A percentile compares a stretch with the other conserved stretches of the same genome.
These are phyloP conservation scores for Scleromitrula shiraiana DNA, from an alignment of 2,329 filamentous ascomycete species.

Conservation along the genomic window DNA sequence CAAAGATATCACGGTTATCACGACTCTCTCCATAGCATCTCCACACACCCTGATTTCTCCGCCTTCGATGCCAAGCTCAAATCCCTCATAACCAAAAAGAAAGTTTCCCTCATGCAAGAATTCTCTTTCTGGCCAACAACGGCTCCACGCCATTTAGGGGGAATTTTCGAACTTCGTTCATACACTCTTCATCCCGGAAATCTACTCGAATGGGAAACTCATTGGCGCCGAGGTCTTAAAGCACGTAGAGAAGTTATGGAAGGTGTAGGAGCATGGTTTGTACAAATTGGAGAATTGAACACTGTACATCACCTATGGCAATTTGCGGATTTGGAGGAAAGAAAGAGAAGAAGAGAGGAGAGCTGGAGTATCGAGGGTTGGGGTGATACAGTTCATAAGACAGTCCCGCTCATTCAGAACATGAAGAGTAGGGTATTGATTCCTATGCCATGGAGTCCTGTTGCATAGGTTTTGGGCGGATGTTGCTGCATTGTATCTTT, in stretches of 20 bases:
- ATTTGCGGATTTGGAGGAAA: conserved; percentile 92
- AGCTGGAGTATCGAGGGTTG: conserved; percentile 94
- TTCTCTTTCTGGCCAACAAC: conserved; percentile 99
- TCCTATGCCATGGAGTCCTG: conserved; percentile 93
- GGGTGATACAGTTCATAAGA: conserved; percentile 97
- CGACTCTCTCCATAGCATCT: conserved; percentile 78
- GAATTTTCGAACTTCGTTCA: conserved; percentile 90
- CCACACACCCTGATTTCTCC: conserved; percentile 72
- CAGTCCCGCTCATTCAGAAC: conserved; percentile 87
- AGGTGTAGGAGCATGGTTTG: conserved; percentile 96
- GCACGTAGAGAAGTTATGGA: conserved; percentile 97
- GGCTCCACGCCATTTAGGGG: conserved; percentile 78
- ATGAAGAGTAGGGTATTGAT: conserved; percentile 95
- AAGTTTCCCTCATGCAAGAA: conserved; percentile 93
- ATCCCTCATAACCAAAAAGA: conserved; percentile 74
- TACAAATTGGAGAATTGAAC: conserved; percentile 95
- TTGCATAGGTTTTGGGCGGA: too few species aligned
- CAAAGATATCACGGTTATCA: conserved; percentile 96
- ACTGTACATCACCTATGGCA: conserved; percentile 98
- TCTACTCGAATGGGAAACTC: conserved; percentile 95
- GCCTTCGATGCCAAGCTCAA: conserved; percentile 81
- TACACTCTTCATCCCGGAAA: conserved; percentile 96
- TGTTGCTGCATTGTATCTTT: too few species aligned
- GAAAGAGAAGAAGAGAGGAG: conserved; percentile 81
- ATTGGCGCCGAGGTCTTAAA: conserved; percentile 88